Evolutionary conservation across 106 monocot genomes (phyloP), one percentile per base, ranked within the genome.

Genomic region (Dendrobium nobile): DNA sequence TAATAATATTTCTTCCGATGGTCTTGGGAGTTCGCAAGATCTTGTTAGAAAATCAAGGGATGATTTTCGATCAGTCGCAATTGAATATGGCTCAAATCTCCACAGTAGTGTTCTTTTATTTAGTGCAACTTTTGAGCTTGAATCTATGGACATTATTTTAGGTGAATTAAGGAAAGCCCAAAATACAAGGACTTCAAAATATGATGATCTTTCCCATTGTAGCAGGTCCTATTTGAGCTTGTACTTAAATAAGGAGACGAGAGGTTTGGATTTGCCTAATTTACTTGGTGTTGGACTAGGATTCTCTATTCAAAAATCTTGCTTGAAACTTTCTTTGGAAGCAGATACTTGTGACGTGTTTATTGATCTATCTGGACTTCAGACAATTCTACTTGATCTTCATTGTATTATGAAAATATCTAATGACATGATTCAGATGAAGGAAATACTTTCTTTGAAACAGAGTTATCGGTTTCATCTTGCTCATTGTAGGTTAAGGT

Each of bases 91-190:
- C 13, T 65, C 72, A 28, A 15, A 67, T 45, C 67, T 41, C 45
- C 6, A 77, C 68, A 78, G 68, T 83, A 41, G 42, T 7, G 78
- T 87, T 42, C 72, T 92, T 77, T 51, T 65, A 28, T 4, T 88
- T 84, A 88, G 91, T 70, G 77, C 76, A 48, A 65, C 67, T 72
- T 55, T 93, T 87, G 82, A 88, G 26, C 76, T 88, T 9, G 77
- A 83, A 48, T 68, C 82, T 18, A 7, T 90, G 47, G 80, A 89
- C 68, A 75, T 93, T 54, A 77, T 91, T 45, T 77, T 93, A 65
- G 81, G 72, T 80, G 79, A 80, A 24, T 85, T 85, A 65, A 61
- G 87, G 17, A 54, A 80, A 54, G 67, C n/a, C 2, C 5, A 47
- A 41, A n/a, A 67, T 20, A 79, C 31, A 7, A 31, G 42, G 80